Base-by-base conservation (phyloP, 306 rosid genomes). In the Calophaca sinica region DNA sequence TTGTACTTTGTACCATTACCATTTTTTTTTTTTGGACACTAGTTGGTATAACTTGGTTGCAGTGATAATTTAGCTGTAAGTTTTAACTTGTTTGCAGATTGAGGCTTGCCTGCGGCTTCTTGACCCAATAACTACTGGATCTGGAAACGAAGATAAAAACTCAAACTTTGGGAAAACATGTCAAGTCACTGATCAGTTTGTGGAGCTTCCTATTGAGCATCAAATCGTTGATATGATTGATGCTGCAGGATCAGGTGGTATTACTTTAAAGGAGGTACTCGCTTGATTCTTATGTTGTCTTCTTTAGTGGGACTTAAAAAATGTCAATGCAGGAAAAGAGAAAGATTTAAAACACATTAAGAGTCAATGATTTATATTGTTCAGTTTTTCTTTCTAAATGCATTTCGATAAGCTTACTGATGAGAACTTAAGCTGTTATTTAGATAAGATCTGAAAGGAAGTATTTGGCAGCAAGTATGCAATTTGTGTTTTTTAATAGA, bases 191-290 rank as follows among this genome's bases (percentile, higher is more conserved):
- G 87, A 88, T 65, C 98, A 88, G 81, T 87, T 88, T 59, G 88
- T 89, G 50, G 98, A 93, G 70, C 92, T 93, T 74, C 94, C 94
- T 0, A 79, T 90, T 61, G 94, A 93, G 80, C 87, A 81, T 74
- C 93, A 88, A 80, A 86, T 93, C 62, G 84, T 84, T 79, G 90
- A 93, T 73, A 76, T 90, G 77, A 86, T 93, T 71, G 92, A 93
- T 71, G 83, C 91, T 59, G 82, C 96, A 32, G 96, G 93, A 55
- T 84, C 89, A 9, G 75, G 61, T 77, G 96, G 98, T 72, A 77
- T 88, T 81, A 80, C 91, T 71, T 39, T 79, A 78, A 84, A 83
- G 86, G 90, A 90, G 97, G 98, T 91, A 53, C 63, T 12, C 58
- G 50, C 72, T 80, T 79, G 48, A 68, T 79, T 68, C 62, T 31